Conservation (phyloP, 2,329 filamentous ascomycete species). For the Dothideomycetidae sp. region DNA sequence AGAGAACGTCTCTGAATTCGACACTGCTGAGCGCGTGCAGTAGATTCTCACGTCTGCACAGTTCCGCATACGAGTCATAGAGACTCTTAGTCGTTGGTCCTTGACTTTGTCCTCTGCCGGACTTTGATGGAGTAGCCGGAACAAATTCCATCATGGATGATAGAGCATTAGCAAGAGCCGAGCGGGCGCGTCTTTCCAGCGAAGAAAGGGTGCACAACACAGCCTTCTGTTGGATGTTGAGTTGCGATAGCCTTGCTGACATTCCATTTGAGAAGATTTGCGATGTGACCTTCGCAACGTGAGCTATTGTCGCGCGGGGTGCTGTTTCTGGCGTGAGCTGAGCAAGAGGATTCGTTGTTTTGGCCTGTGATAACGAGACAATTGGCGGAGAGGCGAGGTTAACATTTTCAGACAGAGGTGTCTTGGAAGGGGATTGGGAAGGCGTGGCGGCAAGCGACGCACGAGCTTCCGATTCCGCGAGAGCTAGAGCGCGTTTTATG, state of each 20-base stretch:
- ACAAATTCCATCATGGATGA: constrained; percentile 8
- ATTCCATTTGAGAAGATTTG: constrained; percentile 84
- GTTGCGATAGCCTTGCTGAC: constrained; percentile 63
- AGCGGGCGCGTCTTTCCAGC: constrained; percentile 61
- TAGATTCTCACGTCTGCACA: constrained; percentile 79
- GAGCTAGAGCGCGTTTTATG: constrained; percentile 73
- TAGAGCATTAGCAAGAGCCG: constrained; percentile 14
- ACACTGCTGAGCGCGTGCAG: constrained; percentile 79
- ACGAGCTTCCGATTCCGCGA: constrained; percentile 73
- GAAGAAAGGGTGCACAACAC: constrained; percentile 79
- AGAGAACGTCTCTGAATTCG: constrained; percentile 87
- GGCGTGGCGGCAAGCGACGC: constrained; percentile 50
- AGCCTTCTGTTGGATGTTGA: constrained; percentile 94
- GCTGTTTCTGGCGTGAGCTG: constrained; percentile 54
- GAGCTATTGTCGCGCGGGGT: constrained; percentile 74
- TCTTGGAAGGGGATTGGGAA: constrained; percentile 47
- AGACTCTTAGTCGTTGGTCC: constrained; percentile 65
- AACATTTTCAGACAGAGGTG: constrained; percentile 64
- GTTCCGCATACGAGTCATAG: constrained; percentile 66
- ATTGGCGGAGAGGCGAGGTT: constrained; percentile 51
- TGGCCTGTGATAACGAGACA: constrained; percentile 33
- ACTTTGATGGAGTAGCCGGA: constrained; percentile 29
- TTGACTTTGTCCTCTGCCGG: constrained; percentile 33
- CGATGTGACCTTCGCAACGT: constrained; percentile 83
- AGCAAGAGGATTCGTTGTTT: constrained; percentile 30